phyloP scores from a whole-genome alignment of 2,329 filamentous ascomycete species.

The Diplodia corticola region DNA sequence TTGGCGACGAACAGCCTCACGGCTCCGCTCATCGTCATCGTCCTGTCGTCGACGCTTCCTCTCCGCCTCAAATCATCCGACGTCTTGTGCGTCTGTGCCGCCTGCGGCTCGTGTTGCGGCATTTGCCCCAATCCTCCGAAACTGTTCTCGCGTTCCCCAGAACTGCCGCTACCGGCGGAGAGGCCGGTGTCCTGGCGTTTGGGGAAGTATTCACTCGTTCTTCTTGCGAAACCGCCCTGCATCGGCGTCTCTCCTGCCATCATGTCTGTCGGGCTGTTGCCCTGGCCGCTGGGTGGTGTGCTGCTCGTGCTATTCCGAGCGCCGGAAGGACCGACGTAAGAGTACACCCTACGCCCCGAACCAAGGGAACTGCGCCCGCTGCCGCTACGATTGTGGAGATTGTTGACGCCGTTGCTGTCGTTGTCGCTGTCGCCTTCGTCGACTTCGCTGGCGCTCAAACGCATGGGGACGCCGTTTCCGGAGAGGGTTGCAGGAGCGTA shows the following conservation, averaged over 20 bases:
- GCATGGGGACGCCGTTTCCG: conserved; percentile 82
- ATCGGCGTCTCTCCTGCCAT: conserved; percentile 51
- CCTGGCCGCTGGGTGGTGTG: conserved; percentile 55
- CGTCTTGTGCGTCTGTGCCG: conserved; percentile 44
- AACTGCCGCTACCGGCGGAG: conserved; percentile 44
- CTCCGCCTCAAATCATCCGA: conserved; percentile 71
- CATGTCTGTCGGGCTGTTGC: conserved; percentile 36
- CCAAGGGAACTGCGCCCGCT: conserved; percentile 70
- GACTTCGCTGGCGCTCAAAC: conserved; percentile 92
- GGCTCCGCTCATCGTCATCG: conserved; percentile 67
- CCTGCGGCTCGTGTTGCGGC: conserved; percentile 41
- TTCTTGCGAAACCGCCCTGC: conserved; percentile 32
- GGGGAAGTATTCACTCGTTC: conserved; percentile 44
- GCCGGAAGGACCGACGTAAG: conserved; percentile 44
- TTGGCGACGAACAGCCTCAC: conserved; percentile 83
- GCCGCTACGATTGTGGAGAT: conserved; percentile 67
- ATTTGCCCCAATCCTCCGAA: conserved; percentile 58
- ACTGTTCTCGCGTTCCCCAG: conserved; percentile 51
- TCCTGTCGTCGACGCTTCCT: conserved; percentile 81
- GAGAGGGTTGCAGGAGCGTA: conserved; percentile 75
- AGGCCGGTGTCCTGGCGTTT: conserved; percentile 43
- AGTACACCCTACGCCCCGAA: conserved; percentile 38
- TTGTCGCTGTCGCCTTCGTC: conserved; percentile 84
- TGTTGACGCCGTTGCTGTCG: conserved; percentile 53
- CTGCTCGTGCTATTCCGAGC: conserved; percentile 53